Evolutionary conservation across 1,284 basidiomycete genomes (phyloP).

Genomic region (Leccinum fallax): DNA sequence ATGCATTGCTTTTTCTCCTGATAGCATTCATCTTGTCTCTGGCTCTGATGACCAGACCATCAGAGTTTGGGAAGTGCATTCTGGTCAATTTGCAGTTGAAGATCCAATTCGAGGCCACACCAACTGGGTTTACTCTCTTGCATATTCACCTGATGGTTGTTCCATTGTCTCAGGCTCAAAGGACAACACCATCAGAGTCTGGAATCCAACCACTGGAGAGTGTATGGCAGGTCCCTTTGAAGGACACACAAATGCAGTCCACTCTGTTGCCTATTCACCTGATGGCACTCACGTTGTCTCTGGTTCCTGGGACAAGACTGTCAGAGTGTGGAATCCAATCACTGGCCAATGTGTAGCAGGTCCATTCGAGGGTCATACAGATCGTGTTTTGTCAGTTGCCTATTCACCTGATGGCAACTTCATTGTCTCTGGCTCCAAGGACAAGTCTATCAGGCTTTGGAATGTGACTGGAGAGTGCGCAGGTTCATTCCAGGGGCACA

Average conservation of each 20-base stretch:
- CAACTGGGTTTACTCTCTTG: slow-evolving; percentile 5
- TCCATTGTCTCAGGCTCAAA: slow-evolving; percentile 19
- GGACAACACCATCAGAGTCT: slow-evolving; percentile 15
- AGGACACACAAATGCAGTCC: not conserved
- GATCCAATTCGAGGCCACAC: slow-evolving; percentile 12
- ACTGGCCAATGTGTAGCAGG: slow-evolving; percentile 22
- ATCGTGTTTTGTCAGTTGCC: slow-evolving; percentile 12
- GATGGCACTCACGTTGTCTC: slow-evolving; percentile 16
- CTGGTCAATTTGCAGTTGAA: slow-evolving; percentile 3
- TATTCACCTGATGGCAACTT: slow-evolving; percentile 23
- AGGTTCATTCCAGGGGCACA: slow-evolving; percentile 22
- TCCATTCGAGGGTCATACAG: slow-evolving; percentile 21
- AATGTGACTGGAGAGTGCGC: slow-evolving; percentile 18
- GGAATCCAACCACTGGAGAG: not conserved
- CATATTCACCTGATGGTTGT: slow-evolving; percentile 20
- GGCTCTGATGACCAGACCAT: slow-evolving; percentile 11
- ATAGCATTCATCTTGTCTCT: slow-evolving; percentile 18
- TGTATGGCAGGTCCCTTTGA: not conserved
- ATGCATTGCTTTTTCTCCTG: slow-evolving; percentile 21
- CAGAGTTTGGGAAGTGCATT: slow-evolving; percentile 13
- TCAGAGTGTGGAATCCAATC: slow-evolving; percentile 21
- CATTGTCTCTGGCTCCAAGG: slow-evolving; percentile 22
- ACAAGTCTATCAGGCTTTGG: slow-evolving; percentile 22
- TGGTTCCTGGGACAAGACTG: slow-evolving; percentile 21
- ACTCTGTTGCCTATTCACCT: slow-evolving; percentile 14